Evolutionary conservation across 345 rosid genomes (phyloP), one percentile per base, ranked within the genome.

Genomic region (Eucalyptus rudis): DNA sequence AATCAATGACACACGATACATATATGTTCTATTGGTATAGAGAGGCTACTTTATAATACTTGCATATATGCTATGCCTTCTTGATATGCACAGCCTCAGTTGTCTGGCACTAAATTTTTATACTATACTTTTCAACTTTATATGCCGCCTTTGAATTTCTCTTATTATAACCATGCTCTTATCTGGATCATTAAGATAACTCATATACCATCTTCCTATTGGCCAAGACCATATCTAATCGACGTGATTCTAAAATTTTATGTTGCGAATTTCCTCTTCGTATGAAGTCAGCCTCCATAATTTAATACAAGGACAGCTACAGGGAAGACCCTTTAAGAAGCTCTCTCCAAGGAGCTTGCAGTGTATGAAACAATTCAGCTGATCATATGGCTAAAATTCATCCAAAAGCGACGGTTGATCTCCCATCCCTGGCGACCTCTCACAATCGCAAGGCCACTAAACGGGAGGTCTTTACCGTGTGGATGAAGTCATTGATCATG

Each of bases 401-500:
- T 71, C 45, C 45, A 43, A 71, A 71, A 71, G 83, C 27, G 7
- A 71, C 27, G 45, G 3, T 36, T 20, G 83, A 71, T 71, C 83
- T 71, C 27, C 81, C 45, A 1, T 36, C 45, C 45, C 83, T 1
- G 27, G 20, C 83, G 27, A 19, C 83, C 45, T 71, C 83, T 10
- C 14, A 22, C 22, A 13, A 71, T 2, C 27, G 8, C 83, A 19
- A 6, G 45, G 25, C 83, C 27, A 11, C 83, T 71, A 71, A 71
- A 71, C 45, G 59, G 31, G 87, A 87, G 64, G 76, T 56, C n/a
- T 89, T 87, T 47, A 87, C 89, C 11, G 86, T 89, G 58, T 89
- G 90, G 90, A 89, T 81, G 89, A 89, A 89, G 81, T 89, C 89
- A 17, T 33, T 89, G 86, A 36, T 89, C 62, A 76, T 87, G 87